A percentile compares a stretch with the other conserved stretches of the same genome.
phyloP scores from a whole-genome alignment of 179 eudicot genomes.

The Sideroxylon spinosum region DNA sequence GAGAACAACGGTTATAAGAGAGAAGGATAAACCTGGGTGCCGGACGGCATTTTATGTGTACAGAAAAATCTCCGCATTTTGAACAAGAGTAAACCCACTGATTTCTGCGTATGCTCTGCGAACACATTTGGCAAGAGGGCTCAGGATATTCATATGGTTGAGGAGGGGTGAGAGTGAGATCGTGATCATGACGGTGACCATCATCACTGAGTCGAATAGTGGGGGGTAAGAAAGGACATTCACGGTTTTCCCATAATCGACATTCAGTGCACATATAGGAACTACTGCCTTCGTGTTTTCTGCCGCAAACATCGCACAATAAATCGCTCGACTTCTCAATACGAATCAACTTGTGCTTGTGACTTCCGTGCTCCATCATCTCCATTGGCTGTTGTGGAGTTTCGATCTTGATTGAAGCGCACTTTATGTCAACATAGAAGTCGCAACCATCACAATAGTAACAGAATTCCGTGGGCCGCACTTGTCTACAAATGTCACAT shows the following conservation, averaged over 20 bases:
- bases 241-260: not conserved
- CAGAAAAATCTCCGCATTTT: not conserved
- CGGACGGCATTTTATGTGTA: no score
- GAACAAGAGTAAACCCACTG: not conserved
- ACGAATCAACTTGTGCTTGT: no score
- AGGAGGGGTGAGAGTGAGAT: not conserved
- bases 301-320: not conserved
- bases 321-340: not conserved
- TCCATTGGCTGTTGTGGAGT: not conserved
- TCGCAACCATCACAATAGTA: not conserved
- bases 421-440: not conserved
- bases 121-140: not conserved
- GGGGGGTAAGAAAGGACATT: not conserved
- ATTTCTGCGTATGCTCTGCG: not conserved
- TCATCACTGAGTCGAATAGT: not conserved
- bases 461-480: no score
- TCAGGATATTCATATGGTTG: not conserved
- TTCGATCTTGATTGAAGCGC: not conserved
- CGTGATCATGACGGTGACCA: not conserved
- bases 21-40: no score
- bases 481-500: no score
- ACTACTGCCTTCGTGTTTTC: not conserved
- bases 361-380: no score
- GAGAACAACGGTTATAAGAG: no score
- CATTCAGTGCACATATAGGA: not conserved